Conservation (phyloP, 306 rosid species). For the Cicer arietinum region DNA sequence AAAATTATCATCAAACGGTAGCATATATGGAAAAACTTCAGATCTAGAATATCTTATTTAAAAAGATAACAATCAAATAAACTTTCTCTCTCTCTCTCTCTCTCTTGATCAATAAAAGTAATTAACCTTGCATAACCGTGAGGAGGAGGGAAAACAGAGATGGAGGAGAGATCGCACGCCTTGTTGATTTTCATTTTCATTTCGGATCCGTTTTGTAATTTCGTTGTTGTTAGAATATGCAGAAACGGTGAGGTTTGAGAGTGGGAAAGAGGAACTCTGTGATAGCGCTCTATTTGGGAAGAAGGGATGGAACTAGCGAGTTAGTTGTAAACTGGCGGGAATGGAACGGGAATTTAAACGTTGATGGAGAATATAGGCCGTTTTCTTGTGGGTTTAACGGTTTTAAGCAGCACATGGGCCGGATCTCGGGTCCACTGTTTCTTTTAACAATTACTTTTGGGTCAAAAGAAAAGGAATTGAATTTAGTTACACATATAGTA, state of each 20-base stretch:
- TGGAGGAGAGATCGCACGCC: slow-evolving; percentile 84
- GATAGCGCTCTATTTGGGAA: background rate
- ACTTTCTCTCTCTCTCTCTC: no score
- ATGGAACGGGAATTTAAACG: slow-evolving; percentile 9
- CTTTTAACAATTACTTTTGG: no score
- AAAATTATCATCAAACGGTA: background rate
- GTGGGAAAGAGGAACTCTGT: background rate
- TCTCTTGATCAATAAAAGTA: no score
- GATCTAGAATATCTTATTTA: slow-evolving; percentile 10
- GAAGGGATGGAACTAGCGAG: background rate
- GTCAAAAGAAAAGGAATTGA: no score
- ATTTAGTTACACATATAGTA: no score
- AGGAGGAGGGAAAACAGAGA: slow-evolving; percentile 89
- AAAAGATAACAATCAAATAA: background rate
- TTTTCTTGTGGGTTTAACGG: background rate
- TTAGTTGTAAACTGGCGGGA: slow-evolving; percentile 27
- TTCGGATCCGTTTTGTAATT: slow-evolving; percentile 27
- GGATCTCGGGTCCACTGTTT: background rate
- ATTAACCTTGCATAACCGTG: slow-evolving; percentile 22
- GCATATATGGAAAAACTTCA: background rate
- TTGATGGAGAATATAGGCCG: background rate
- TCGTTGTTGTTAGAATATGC: slow-evolving; percentile 18
- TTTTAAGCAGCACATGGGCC: background rate
- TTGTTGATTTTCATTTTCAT: slow-evolving; percentile 86
- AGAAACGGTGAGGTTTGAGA: slow-evolving; percentile 11